These are phyloP conservation scores for Hydnomerulius pinastri DNA, from an alignment of 768 basidiomycete genomes.

Conservation along the genomic window DNA sequence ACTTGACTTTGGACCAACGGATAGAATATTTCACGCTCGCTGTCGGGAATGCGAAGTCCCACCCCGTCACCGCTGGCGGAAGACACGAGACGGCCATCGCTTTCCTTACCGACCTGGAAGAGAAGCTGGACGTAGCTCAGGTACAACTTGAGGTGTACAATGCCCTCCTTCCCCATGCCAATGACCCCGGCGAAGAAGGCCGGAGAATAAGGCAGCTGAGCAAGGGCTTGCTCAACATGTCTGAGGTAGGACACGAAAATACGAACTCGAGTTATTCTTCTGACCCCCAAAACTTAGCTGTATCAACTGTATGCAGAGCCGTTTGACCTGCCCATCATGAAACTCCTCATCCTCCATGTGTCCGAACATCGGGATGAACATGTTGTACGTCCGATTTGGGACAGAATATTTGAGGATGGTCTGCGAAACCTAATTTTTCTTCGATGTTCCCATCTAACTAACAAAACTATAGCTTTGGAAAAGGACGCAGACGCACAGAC, in stretches of 20 bases:
- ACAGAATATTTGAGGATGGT: conserved; percentile 83
- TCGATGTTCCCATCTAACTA: conserved; percentile 8
- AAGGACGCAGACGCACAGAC: conserved; percentile 55
- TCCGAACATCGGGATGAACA: conserved; percentile 90
- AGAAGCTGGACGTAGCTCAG: conserved; percentile 95
- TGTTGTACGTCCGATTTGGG: conserved; percentile 86
- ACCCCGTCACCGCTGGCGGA: conserved; percentile 75
- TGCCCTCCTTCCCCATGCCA: conserved; percentile 57
- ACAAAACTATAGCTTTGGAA: conserved; percentile 45
- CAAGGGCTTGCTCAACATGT: conserved; percentile 71
- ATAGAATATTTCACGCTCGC: conserved; percentile 93
- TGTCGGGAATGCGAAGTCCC: conserved; percentile 94
- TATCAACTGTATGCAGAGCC: conserved; percentile 88
- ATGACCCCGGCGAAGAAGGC: conserved; percentile 63
- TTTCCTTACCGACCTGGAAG: conserved; percentile 93
- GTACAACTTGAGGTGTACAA: conserved; percentile 93
- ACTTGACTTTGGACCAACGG: conserved; percentile 68
- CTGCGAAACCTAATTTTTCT: conserved; percentile 23
- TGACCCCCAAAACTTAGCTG: conserved; percentile 50
- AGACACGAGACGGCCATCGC: conserved; percentile 89
- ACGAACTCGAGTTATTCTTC: conserved; percentile 2
- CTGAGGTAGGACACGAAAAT: conserved; percentile 59
- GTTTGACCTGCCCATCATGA: conserved; percentile 79
- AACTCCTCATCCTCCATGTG: conserved; percentile 88
- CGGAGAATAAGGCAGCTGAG: conserved; percentile 62